These are phyloP conservation scores for Zygosaccharomyces lentus DNA, from an alignment of 805 yeast species.

Conservation along the genomic window DNA sequence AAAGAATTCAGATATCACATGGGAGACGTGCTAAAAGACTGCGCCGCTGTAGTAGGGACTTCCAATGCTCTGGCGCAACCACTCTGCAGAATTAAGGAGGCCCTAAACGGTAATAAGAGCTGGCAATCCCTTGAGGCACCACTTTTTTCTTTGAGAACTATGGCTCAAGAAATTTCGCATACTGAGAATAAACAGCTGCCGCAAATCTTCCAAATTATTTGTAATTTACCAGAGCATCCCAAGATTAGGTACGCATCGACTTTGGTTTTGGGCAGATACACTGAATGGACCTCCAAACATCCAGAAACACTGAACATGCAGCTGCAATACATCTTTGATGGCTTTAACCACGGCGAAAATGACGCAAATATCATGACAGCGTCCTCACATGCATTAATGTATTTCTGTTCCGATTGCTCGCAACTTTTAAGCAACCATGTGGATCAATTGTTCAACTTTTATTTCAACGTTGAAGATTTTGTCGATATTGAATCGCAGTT, in stretches of 20 bases:
- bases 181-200: constrained; percentile 68
- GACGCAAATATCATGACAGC: constrained; percentile 59
- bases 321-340: constrained; percentile 75
- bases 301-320: constrained; percentile 79
- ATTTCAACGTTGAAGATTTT: constrained; percentile 48
- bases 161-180: constrained; percentile 84
- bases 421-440: constrained; percentile 56
- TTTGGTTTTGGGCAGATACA: constrained; percentile 89
- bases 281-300: constrained; percentile 90
- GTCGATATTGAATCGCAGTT: constrained; percentile 66
- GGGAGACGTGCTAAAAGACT: constrained; percentile 96
- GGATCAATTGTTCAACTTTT: constrained; percentile 72
- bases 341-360: constrained; percentile 43
- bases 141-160: constrained; percentile 80
- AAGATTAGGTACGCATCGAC: constrained; percentile 91
- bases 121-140: constrained; percentile 94
- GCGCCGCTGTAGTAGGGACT: constrained; percentile 87
- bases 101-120: constrained; percentile 30
- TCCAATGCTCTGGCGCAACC: constrained; percentile 66
- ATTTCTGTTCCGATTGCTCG: constrained; percentile 89
- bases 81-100: constrained; percentile 49
- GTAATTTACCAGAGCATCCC: constrained; percentile 77
- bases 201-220: constrained; percentile 46
- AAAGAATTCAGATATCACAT: constrained; percentile 91
- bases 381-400: constrained; percentile 90